A percentile compares a stretch with the other conserved stretches of the same genome.
These are phyloP conservation scores for Hanseniaspora hatyaiensis DNA, from an alignment of 805 yeast species.

Conservation along the genomic window DNA sequence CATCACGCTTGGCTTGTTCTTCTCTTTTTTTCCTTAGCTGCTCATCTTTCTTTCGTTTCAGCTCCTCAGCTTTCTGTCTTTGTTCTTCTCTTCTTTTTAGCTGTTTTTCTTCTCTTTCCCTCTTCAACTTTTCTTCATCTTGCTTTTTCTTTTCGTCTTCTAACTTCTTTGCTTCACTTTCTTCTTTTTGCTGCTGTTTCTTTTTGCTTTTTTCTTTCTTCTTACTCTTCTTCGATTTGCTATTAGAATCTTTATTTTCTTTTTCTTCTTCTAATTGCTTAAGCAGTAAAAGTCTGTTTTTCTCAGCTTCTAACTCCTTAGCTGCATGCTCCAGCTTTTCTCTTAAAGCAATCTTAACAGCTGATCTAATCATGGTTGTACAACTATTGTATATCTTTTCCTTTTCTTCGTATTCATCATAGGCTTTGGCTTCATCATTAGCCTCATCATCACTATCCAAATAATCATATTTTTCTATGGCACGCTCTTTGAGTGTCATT, in stretches of 20 bases:
- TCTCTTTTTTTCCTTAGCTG: conserved; percentile 34
- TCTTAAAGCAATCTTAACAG: conserved; percentile 67
- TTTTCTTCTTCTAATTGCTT: conserved; percentile 65
- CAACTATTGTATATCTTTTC: conserved; percentile 61
- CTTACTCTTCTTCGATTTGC: conserved; percentile 51
- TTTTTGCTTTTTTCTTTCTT: conserved; percentile 62
- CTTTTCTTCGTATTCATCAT: conserved; percentile 22
- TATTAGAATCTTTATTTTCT: conserved; percentile 49
- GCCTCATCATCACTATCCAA: conserved; percentile 25
- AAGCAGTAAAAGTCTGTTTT: conserved; percentile 48
- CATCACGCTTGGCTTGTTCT: conserved; percentile 32
- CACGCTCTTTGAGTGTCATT: conserved; percentile 21
- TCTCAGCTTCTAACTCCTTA: conserved; percentile 70
- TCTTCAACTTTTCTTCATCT: conserved; percentile 36
- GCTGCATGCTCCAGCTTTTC: conserved; percentile 63
- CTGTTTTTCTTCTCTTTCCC: conserved; percentile 62
- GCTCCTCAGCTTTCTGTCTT: conserved; percentile 32
- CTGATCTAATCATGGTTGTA: conserved; percentile 64
- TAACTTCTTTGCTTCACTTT: conserved; percentile 31
- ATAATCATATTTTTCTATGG: conserved; percentile 25
- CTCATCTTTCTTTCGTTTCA: conserved; percentile 31
- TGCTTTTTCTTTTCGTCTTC: conserved; percentile 38
- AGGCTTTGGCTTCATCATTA: conserved; percentile 20
- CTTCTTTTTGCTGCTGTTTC: conserved; percentile 49
- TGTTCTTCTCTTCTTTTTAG: conserved; percentile 33